A percentile compares a stretch with the other conserved stretches of the same genome.
Evolutionary conservation across 306 rosid genomes (phyloP).

Genomic region (Astragalus membranaceus): DNA sequence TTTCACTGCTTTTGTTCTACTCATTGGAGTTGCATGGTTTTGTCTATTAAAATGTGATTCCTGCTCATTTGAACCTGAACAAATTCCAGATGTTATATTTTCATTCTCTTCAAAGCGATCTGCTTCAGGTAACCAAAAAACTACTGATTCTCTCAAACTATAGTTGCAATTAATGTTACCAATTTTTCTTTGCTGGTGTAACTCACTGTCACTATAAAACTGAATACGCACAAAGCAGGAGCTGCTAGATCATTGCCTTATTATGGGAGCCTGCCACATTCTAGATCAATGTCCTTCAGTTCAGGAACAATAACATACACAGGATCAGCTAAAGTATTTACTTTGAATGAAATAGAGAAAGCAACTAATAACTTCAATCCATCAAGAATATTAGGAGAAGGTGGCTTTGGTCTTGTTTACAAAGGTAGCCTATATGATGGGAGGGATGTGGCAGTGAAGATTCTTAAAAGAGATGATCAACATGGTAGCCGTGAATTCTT

Average conservation of each 20-base stretch:
- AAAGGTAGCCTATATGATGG: conserved; percentile 61
- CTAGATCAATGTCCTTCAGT: conserved; percentile 40
- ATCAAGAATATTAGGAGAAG: conserved; percentile 86
- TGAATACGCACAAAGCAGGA: conserved; percentile 30
- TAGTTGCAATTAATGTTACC: no score
- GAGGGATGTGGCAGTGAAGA: conserved; percentile 75
- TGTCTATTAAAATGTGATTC: conserved; percentile 42
- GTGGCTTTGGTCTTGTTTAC: conserved; percentile 84
- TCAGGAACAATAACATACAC: conserved; percentile 44
- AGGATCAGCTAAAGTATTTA: conserved; percentile 67
- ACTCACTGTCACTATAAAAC: conserved; percentile 5
- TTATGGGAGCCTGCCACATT: conserved; percentile 40
- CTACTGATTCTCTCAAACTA: neutral
- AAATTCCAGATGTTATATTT: conserved; percentile 32
- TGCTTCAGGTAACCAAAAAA: conserved; percentile 37
- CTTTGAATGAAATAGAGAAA: conserved; percentile 58
- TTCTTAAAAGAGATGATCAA: conserved; percentile 69
- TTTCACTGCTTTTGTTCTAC: conserved; percentile 45
- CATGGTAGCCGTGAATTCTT: conserved; percentile 72
- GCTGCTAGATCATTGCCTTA: conserved; percentile 23
- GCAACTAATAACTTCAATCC: conserved; percentile 64
- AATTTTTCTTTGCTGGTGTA: neutral
- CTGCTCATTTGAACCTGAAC: conserved; percentile 17
- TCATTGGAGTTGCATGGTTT: conserved; percentile 53
- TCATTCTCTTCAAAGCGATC: conserved; percentile 33